Evolutionary conservation across 495 filamentous ascomycete species (phyloP), one percentile per base, ranked within the genome.

Genomic region (Bryoglossum gracile): DNA sequence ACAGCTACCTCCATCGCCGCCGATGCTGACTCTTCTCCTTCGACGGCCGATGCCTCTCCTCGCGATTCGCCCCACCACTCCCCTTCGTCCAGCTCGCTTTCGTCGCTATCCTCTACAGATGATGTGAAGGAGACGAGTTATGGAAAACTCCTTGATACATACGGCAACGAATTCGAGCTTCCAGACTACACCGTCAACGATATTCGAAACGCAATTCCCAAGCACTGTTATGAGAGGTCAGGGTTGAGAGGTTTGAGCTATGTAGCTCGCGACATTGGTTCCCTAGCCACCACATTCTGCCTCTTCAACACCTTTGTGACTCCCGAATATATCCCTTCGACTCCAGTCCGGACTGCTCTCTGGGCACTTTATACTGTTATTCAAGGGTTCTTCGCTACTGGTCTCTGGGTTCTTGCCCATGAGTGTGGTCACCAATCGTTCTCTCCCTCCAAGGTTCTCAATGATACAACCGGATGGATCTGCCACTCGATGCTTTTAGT

Each of bases 351-450:
- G 48, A 61, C 68, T 51, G 60, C 59, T 40, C 66, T 82, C n/a
- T 92, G 84, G 83, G 74, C 68, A 11, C 53, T 70, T 17, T 91
- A 94, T 62, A 78, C 82, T 30, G 70, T 89, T 63, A 47, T 83
- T 21, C 85, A 91, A 62, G 86, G 87, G 36, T 74, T 87, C 25
- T 83, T 84, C 61, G 83, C 75, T 43, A 91, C 87, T 23, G 87
- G 87, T 39, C 58, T 87, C 19, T 94, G 87, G 87, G 83, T 92
- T 38, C 68, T 94, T 37, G 86, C 86, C 16, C 87, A 92, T 65
- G 87, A 94, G 69, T 92, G 86, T 62, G 87, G 87, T 51, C 87
- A 95, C 67, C 81, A 85, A 68, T 81, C 87, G 40, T 92, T 94
- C 73, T 91, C 87, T 18, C 69, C 83, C 5, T 90, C 82, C 56